These are phyloP conservation scores for Globisporangium nodosum DNA, from an alignment of 352 stramenopile species.

Conservation along the genomic window DNA sequence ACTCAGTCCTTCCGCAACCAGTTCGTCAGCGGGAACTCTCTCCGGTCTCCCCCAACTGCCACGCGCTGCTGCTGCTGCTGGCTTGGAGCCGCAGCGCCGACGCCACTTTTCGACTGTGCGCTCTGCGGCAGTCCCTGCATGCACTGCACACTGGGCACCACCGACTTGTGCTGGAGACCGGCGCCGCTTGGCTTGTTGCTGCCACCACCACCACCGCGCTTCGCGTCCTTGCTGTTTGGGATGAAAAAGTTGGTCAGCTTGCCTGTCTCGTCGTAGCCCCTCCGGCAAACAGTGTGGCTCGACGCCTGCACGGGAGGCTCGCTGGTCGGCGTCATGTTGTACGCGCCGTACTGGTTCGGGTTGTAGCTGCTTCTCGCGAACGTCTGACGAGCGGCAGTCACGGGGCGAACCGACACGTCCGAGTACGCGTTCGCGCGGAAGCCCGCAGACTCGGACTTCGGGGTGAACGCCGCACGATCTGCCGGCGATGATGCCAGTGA, in stretches of 20 bases:
- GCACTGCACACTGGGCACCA: constrained; percentile 48
- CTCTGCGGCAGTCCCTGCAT: constrained; percentile 30
- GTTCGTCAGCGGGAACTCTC: constrained; percentile 56
- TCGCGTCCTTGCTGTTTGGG: constrained; percentile 34
- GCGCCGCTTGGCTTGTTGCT: not conserved
- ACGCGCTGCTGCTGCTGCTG: constrained; percentile 22
- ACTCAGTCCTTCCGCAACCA: constrained; percentile 52
- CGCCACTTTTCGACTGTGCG: constrained; percentile 4
- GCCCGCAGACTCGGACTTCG: constrained; percentile 26
- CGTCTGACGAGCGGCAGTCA: constrained; percentile 23
- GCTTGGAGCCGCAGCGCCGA: constrained; percentile 12
- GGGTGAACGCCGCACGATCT: constrained; percentile 14
- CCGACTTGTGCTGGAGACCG: constrained; percentile 27
- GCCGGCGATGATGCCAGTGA: constrained; percentile 7
- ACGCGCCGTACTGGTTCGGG: constrained; percentile 63
- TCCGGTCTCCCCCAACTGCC: constrained; percentile 22
- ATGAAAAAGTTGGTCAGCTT: constrained; percentile 77
- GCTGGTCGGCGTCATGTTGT: constrained; percentile 41
- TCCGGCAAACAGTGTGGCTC: constrained; percentile 33
- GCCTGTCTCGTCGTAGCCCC: constrained; percentile 70
- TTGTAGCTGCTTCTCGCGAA: constrained; percentile 59
- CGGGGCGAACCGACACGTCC: constrained; percentile 47
- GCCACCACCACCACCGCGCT: constrained; percentile 7
- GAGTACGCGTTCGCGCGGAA: constrained; percentile 61
- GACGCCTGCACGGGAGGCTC: constrained; percentile 35